These are phyloP conservation scores for Spiraea crenata DNA, from an alignment of 331 rosid genomes.

Conservation along the genomic window DNA sequence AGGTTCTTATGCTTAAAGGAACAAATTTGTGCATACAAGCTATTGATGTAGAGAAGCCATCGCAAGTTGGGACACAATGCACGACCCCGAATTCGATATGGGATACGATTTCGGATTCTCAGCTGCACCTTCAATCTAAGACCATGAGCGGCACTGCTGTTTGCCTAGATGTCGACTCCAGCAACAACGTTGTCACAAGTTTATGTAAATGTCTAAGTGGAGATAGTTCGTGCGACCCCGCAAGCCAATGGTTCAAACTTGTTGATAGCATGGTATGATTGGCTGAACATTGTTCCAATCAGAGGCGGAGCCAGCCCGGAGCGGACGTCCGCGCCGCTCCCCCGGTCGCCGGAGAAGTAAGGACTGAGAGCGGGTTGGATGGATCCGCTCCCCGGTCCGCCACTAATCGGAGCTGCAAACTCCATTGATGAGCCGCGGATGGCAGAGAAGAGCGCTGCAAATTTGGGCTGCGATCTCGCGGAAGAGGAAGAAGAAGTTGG, in stretches of 20 bases:
- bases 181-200: conserved; percentile 54
- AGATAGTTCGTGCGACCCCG: conserved; percentile 64
- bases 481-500: too few species aligned
- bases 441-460: too few species aligned
- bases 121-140: conserved; percentile 63
- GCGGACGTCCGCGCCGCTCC: too few species aligned
- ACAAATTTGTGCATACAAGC: conserved; percentile 73
- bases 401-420: too few species aligned
- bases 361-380: too few species aligned
- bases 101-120: conserved; percentile 72
- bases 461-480: too few species aligned
- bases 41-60: conserved; percentile 39
- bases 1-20: conserved; percentile 47
- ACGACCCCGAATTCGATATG: conserved; percentile 43
- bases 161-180: conserved; percentile 68
- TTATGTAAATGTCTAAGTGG: conserved; percentile 65
- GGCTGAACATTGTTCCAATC: too few species aligned
- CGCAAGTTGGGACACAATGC: conserved; percentile 49
- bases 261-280: conserved; percentile 37
- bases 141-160: conserved; percentile 37
- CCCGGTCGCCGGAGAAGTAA: too few species aligned
- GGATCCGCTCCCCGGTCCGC: too few species aligned
- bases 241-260: conserved; percentile 84
- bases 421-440: too few species aligned
- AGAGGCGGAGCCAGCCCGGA: too few species aligned